Evolutionary conservation across 2,329 filamentous ascomycete genomes (phyloP), one percentile per base, ranked within the genome.

Genomic region (Fusarium haematococcum): DNA sequence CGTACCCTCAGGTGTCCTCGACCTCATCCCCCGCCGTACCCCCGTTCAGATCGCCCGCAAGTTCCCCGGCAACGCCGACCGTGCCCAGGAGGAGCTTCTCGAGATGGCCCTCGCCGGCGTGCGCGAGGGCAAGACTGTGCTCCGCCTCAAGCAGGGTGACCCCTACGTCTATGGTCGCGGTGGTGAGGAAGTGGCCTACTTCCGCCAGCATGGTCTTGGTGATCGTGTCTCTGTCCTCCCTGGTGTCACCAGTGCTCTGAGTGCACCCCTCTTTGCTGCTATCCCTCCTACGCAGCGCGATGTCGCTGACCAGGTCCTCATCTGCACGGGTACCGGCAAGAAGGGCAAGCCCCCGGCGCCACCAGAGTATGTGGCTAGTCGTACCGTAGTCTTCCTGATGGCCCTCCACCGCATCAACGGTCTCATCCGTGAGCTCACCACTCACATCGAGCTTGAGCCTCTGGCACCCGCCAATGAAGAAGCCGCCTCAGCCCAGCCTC

Each of bases 121-220:
- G 18, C 80, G 79, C 6, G 83, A 84, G 23, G 97, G 97, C 14
- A 91, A 94, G 81, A 93, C 91, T 1, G 97, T 99, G 0, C 87
- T 99, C 37, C 90, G 97, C 4, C 87, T 99, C 52, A 99, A 99
- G 85, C 97, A 99, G 82, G 97, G 97, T 54, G 97, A 99, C 79
- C 97, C 97, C 0, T 99, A 97, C 83, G 90, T 99, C 43, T 99
- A 98, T 83, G 97, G 97, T 43, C 92, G 97, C 43, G 97, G 97
- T 65, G 97, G 95, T 37, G 97, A 99, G 82, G 97, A 99, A 82
- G 94, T 95, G 43, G 90, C 91, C 33, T 98, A 94, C 81, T 98
- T 99, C 87, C 87, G 91, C 3, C 85, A 85, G 4, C 88, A 93
- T 57, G 95, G 95, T 2, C 92, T 92, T 67, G 88, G 87, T 6